Conservation (phyloP, 441 rosid species). For the Adansonia grandidieri region DNA sequence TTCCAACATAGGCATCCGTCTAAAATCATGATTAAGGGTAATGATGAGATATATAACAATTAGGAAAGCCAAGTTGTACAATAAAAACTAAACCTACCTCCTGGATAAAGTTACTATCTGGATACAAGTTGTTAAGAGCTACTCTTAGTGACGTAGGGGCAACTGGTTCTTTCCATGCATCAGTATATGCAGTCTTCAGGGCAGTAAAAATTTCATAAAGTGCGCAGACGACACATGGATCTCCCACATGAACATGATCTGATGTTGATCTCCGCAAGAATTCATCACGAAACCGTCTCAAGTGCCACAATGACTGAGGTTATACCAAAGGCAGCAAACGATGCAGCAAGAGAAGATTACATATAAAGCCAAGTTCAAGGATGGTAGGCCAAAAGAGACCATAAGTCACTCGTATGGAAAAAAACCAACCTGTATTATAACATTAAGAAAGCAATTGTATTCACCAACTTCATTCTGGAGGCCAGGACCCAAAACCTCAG, state of each 20-base stretch:
- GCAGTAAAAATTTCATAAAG: slow-evolving; percentile 77
- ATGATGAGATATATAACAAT: slow-evolving; percentile 13
- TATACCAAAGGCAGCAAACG: slow-evolving; percentile 25
- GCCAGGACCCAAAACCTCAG: slow-evolving; percentile 71
- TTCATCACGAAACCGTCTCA: slow-evolving; percentile 74
- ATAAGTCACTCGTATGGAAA: neutral
- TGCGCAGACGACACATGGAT: slow-evolving; percentile 93
- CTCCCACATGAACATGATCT: slow-evolving; percentile 87
- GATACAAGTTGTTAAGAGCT: slow-evolving; percentile 89
- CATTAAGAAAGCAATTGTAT: slow-evolving; percentile 96
- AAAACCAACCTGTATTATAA: slow-evolving; percentile 81
- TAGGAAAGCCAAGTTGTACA: slow-evolving; percentile 25
- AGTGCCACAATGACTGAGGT: slow-evolving; percentile 91
- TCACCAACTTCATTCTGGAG: slow-evolving; percentile 94
- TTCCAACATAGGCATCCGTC: neutral
- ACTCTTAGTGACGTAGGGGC: slow-evolving; percentile 85
- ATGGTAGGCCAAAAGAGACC: slow-evolving; percentile 12
- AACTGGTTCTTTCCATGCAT: slow-evolving; percentile 65
- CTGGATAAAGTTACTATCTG: slow-evolving; percentile 89
- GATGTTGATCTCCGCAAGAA: slow-evolving; percentile 71
- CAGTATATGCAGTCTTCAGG: slow-evolving; percentile 59
- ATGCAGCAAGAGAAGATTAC: slow-evolving; percentile 26
- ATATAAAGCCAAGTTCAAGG: neutral
- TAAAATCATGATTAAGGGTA: slow-evolving; percentile 19
- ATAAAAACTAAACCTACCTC: slow-evolving; percentile 57